These are phyloP conservation scores for Trapa incisa DNA, from an alignment of 345 rosid genomes.

Conservation along the genomic window DNA sequence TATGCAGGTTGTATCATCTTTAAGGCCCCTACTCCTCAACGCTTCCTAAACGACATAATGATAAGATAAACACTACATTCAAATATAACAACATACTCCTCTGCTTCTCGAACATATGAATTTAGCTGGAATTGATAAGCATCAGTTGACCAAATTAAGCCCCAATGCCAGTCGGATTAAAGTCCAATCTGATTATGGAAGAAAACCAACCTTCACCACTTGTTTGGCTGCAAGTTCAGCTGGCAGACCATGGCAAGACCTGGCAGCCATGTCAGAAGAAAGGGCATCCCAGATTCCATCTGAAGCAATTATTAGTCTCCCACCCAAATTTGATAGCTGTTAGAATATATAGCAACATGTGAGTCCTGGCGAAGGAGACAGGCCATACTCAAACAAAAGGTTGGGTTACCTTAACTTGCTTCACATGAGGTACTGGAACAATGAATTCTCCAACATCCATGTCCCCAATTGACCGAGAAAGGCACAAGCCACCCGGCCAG, in stretches of 20 bases:
- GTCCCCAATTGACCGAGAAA: slow-evolving; percentile 93
- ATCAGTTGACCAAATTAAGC: background rate
- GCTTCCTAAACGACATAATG: slow-evolving; percentile 47
- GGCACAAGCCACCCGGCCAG: slow-evolving; percentile 93
- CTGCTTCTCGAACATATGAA: background rate
- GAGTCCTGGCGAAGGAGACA: background rate
- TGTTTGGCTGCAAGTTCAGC: slow-evolving; percentile 87
- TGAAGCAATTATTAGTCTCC: slow-evolving; percentile 84
- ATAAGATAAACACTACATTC: background rate
- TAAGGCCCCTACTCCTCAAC: slow-evolving; percentile 61
- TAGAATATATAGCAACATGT: background rate
- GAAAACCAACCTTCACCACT: slow-evolving; percentile 63
- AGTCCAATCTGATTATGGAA: background rate
- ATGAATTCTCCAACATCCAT: slow-evolving; percentile 90
- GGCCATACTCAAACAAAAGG: background rate
- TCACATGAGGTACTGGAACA: slow-evolving; percentile 80
- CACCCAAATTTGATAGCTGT: slow-evolving; percentile 73
- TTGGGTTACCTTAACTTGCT: slow-evolving; percentile 69
- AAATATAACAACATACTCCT: background rate
- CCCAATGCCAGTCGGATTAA: background rate
- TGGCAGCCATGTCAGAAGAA: slow-evolving; percentile 62
- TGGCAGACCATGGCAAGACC: slow-evolving; percentile 64
- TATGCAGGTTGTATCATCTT: slow-evolving; percentile 87
- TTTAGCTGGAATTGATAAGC: background rate
- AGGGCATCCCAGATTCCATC: slow-evolving; percentile 95